phyloP scores from a whole-genome alignment of 352 stramenopile genomes.

The Phytopythium boreale region DNA sequence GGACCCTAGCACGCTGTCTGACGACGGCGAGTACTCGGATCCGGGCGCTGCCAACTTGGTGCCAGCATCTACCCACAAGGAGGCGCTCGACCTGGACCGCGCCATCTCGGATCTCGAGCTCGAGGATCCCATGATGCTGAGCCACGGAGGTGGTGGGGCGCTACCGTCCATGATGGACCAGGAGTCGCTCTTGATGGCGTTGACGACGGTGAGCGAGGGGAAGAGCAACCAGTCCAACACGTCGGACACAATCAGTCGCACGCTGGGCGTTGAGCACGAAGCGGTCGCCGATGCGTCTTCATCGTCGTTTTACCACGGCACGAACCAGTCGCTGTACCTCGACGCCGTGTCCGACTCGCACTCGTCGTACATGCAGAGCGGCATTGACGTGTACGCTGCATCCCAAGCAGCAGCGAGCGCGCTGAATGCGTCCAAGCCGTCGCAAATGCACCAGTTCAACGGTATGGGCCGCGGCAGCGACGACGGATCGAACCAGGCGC shows the following conservation, averaged over 20 bases:
- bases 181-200: conserved; percentile 41
- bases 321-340: conserved; percentile 25
- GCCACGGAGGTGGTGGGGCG: conserved; percentile 26
- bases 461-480: not conserved
- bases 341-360: conserved; percentile 18
- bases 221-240: conserved; percentile 43
- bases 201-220: conserved; percentile 53
- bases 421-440: conserved; percentile 9
- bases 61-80: conserved; percentile 67
- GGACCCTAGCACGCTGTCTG: conserved; percentile 33
- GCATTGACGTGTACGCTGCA: conserved; percentile 4
- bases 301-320: conserved; percentile 10
- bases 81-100: conserved; percentile 70
- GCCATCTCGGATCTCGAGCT: conserved; percentile 84
- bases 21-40: conserved; percentile 27
- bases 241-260: conserved; percentile 36
- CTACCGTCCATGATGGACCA: conserved; percentile 36
- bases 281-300: not conserved
- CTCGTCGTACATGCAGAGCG: conserved; percentile 9
- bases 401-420: conserved; percentile 4
- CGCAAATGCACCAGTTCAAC: conserved; percentile 3
- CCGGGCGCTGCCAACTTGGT: conserved; percentile 47
- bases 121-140: conserved; percentile 86
- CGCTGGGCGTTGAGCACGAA: conserved; percentile 18
- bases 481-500: conserved; percentile 19